A percentile compares a stretch with the other conserved stretches of the same genome.
These are phyloP conservation scores for Brassica hybrid DNA, from an alignment of 441 rosid genomes.

Conservation along the genomic window DNA sequence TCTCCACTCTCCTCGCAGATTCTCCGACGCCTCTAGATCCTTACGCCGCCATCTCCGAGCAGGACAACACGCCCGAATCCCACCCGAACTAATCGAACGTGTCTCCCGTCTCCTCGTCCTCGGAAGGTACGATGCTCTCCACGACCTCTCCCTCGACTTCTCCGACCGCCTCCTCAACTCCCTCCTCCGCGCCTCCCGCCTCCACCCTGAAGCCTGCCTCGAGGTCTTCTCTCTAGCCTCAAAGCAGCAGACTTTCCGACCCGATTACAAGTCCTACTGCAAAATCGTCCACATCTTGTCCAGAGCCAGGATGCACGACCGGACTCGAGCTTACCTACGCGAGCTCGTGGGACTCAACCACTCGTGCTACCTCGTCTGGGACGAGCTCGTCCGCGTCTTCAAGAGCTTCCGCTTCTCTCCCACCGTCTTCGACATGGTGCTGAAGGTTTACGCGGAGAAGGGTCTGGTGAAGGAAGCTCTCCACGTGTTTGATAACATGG, in stretches of 20 bases:
- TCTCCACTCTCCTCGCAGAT: conserved; percentile 33
- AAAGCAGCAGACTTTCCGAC: conserved; percentile 62
- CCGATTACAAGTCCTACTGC: conserved; percentile 64
- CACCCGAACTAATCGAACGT: conserved; percentile 64
- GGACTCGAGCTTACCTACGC: conserved; percentile 55
- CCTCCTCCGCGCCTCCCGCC: conserved; percentile 58
- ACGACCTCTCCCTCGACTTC: conserved; percentile 57
- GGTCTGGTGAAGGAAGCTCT: conserved; percentile 70
- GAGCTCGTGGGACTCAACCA: conserved; percentile 55
- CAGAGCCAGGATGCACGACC: conserved; percentile 72
- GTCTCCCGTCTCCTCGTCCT: conserved; percentile 73
- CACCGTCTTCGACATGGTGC: conserved; percentile 77
- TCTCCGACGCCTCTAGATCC: conserved; percentile 48
- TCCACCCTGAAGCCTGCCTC: conserved; percentile 67
- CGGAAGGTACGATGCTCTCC: conserved; percentile 67
- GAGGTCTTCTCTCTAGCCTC: conserved; percentile 66
- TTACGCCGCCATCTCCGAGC: conserved; percentile 65
- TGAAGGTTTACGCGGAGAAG: conserved; percentile 68
- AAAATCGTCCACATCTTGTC: conserved; percentile 76
- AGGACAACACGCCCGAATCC: conserved; percentile 57
- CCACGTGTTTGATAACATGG: conserved; percentile 92
- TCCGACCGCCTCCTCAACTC: conserved; percentile 75
- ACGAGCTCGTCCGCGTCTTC: conserved; percentile 62
- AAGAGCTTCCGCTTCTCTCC: conserved; percentile 66
- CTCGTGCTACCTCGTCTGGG: conserved; percentile 58